Conservation (phyloP, 83 land plant genomes). For the Picea engelmannii region DNA sequence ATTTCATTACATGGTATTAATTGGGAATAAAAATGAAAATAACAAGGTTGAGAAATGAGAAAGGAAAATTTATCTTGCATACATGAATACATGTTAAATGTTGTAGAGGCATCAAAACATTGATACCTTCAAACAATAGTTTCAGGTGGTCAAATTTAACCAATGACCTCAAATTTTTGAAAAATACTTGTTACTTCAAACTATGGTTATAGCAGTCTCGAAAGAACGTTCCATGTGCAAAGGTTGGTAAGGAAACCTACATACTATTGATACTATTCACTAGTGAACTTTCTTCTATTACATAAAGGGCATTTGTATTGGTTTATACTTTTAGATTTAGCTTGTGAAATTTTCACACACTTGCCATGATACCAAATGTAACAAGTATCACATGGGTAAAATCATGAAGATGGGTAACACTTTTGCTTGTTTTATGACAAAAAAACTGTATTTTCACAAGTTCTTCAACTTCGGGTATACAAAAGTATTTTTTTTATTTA, state of each 20-base stretch:
- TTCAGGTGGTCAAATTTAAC: background rate
- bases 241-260: background rate
- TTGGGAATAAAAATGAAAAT: background rate
- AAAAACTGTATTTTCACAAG: too few species aligned
- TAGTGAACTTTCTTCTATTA: slow-evolving; percentile 53
- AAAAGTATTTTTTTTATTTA: too few species aligned
- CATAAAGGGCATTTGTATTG: slow-evolving; percentile 6
- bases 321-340: too few species aligned
- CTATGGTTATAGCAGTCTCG: background rate
- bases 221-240: background rate
- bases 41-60: too few species aligned
- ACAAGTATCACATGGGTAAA: too few species aligned
- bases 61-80: background rate
- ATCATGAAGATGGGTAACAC: too few species aligned
- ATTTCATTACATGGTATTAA: background rate
- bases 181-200: background rate
- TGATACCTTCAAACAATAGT: background rate
- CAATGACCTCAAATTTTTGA: background rate
- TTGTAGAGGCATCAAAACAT: background rate
- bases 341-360: too few species aligned
- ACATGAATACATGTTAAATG: background rate
- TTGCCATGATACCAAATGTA: too few species aligned
- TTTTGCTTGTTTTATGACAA: too few species aligned
- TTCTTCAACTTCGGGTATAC: too few species aligned
- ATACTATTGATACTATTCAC: background rate